These are phyloP conservation scores for Akanthomyces dipterigenus DNA, from an alignment of 2,329 filamentous ascomycete species.

Conservation along the genomic window DNA sequence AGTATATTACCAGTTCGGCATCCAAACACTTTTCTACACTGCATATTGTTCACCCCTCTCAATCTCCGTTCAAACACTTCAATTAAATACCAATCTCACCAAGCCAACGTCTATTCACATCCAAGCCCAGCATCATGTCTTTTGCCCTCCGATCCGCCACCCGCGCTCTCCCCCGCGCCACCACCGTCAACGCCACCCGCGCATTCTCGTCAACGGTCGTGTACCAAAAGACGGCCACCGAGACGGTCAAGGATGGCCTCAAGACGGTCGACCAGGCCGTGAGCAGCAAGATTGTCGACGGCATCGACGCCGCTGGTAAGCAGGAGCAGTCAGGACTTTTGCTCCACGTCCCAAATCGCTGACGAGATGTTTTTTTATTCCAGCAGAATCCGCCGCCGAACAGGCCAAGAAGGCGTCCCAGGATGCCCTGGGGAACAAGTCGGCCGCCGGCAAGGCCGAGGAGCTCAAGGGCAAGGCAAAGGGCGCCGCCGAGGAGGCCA, in stretches of 20 bases:
- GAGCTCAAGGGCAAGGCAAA: constrained; percentile 37
- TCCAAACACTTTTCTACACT: no score
- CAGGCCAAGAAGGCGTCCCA: constrained; percentile 43
- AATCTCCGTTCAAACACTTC: background rate
- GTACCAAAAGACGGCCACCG: constrained; percentile 42
- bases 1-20: background rate
- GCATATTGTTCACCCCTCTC: constrained; percentile 6
- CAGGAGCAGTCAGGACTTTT: no score
- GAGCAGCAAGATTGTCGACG: constrained; percentile 54
- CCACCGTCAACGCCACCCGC: constrained; percentile 35
- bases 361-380: background rate
- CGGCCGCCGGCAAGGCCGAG: constrained; percentile 29
- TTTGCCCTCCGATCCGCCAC: constrained; percentile 41
- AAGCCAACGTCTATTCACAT: background rate
- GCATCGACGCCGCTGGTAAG: constrained; percentile 53
- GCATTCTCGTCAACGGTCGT: constrained; percentile 43
- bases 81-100: background rate
- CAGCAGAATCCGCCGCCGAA: constrained; percentile 30
- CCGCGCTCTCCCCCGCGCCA: constrained; percentile 33
- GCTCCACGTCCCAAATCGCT: no score
- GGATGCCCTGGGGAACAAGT: constrained; percentile 26
- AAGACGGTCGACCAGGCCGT: constrained; percentile 55
- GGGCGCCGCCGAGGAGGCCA: constrained; percentile 33
- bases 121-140: constrained; percentile 36
- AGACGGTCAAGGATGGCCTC: constrained; percentile 51